These are phyloP conservation scores for Talaromyces nanjingensis DNA, from an alignment of 495 filamentous ascomycete species.

Conservation along the genomic window DNA sequence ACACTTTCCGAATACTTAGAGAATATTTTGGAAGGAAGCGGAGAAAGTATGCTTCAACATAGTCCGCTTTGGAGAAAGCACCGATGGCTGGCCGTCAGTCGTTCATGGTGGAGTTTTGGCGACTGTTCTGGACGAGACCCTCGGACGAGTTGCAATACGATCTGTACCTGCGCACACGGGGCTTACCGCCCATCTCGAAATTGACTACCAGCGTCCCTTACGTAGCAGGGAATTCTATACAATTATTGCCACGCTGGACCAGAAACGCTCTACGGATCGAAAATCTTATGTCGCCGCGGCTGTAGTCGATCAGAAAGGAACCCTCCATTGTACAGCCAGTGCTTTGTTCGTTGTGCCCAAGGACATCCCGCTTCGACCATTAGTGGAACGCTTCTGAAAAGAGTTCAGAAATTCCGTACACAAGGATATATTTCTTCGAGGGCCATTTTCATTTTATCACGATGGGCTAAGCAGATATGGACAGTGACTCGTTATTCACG, in stretches of 20 bases:
- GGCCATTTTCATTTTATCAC: not conserved
- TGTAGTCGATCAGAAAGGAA: conserved; percentile 46
- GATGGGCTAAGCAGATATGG: not conserved
- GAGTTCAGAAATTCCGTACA: not conserved
- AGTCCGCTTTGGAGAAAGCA: conserved; percentile 55
- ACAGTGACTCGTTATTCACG: not conserved
- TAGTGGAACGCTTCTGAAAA: conserved; percentile 39
- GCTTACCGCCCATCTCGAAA: conserved; percentile 57
- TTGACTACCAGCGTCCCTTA: conserved; percentile 56
- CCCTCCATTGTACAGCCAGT: conserved; percentile 47
- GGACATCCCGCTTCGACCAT: conserved; percentile 33
- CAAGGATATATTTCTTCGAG: not conserved
- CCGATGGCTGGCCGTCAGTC: conserved; percentile 68
- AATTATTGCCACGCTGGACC: conserved; percentile 44
- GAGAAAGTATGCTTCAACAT: conserved; percentile 43
- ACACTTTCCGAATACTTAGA: conserved; percentile 22
- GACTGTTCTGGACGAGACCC: conserved; percentile 62
- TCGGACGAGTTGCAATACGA: conserved; percentile 34
- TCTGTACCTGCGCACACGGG: conserved; percentile 37
- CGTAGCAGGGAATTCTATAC: conserved; percentile 56
- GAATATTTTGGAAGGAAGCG: conserved; percentile 45
- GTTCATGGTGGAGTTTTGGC: conserved; percentile 71
- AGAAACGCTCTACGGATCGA: conserved; percentile 46
- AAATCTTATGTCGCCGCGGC: conserved; percentile 55
- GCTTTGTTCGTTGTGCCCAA: conserved; percentile 61